phyloP scores from a whole-genome alignment of 2,329 filamentous ascomycete species.

The Trichoderma harzianum region DNA sequence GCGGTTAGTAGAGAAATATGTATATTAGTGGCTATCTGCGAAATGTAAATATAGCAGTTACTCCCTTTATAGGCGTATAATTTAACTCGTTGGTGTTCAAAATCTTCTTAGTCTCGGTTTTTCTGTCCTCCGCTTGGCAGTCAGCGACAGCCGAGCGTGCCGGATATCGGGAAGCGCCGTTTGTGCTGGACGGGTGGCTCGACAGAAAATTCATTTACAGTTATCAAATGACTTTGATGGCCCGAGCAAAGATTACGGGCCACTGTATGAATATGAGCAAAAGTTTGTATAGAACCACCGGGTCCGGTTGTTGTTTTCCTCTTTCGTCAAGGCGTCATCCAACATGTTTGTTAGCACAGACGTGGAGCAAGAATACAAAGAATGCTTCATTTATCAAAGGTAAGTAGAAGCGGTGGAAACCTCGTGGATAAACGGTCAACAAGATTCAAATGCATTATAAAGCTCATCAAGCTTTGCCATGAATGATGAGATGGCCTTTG shows the following conservation, averaged over 20 bases:
- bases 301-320: neutral
- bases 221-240: neutral
- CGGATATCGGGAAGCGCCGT: neutral
- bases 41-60: too few relatives aligned
- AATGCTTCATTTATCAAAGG: neutral
- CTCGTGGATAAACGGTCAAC: neutral
- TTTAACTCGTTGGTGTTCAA: too few relatives aligned
- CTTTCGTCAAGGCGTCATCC: neutral
- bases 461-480: neutral
- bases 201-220: neutral
- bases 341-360: neutral
- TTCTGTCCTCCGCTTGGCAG: too few relatives aligned
- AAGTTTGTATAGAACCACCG: neutral
- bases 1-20: too few relatives aligned
- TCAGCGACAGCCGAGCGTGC: neutral
- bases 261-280: neutral
- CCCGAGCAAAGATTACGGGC: neutral
- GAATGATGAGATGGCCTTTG: too few relatives aligned
- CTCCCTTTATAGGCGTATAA: too few relatives aligned
- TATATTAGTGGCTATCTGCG: too few relatives aligned
- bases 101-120: too few relatives aligned
- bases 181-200: neutral
- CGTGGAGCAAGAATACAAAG: neutral
- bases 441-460: neutral
- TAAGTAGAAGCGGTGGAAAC: neutral